A percentile compares a stretch with the other conserved stretches of the same genome.
Evolutionary conservation across 768 basidiomycete species (phyloP).

Genomic region (Tubosaeta brunneosetosa): DNA sequence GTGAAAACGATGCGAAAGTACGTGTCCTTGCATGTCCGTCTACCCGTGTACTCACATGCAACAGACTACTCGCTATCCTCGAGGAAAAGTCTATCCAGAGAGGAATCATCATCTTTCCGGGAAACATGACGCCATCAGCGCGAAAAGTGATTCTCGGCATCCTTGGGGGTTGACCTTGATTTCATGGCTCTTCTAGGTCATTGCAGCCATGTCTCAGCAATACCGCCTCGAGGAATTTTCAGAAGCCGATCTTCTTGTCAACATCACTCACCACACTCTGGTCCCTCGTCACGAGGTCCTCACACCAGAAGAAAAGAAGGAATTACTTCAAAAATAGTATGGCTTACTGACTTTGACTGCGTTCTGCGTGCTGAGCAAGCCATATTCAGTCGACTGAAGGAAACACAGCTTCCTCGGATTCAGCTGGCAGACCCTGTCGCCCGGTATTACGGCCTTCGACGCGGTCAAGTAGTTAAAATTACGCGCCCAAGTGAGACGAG

Average conservation of each 20-base stretch:
- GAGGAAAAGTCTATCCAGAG: conserved; percentile 88
- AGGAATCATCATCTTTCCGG: conserved; percentile 94
- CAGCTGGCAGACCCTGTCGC: conserved; percentile 97
- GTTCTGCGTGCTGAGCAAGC: conserved; percentile 8
- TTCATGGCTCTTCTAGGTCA: conserved; percentile 54
- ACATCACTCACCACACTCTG: conserved; percentile 93
- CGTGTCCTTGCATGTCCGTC: conserved; percentile 20
- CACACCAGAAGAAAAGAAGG: conserved; percentile 77
- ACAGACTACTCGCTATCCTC: conserved; percentile 79
- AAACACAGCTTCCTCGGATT: conserved; percentile 96
- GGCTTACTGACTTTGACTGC: conserved; percentile 31
- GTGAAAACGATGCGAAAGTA: conserved; percentile 98
- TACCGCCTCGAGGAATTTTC: conserved; percentile 95
- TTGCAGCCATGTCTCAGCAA: conserved; percentile 81
- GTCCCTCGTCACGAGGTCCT: conserved; percentile 93
- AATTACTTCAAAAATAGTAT: conserved; percentile 88
- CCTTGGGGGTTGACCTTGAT: neutral
- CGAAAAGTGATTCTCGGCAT: conserved; percentile 61
- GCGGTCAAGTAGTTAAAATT: conserved; percentile 98
- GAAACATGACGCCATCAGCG: conserved; percentile 95
- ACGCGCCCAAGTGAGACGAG: conserved; percentile 95
- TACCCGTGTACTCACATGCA: conserved; percentile 8
- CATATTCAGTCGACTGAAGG: conserved; percentile 79
- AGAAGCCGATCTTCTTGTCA: conserved; percentile 93
- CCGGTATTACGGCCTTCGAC: conserved; percentile 91